Evolutionary conservation across 106 monocot genomes (phyloP), one percentile per base, ranked within the genome.

Genomic region (Chionographis japonica): DNA sequence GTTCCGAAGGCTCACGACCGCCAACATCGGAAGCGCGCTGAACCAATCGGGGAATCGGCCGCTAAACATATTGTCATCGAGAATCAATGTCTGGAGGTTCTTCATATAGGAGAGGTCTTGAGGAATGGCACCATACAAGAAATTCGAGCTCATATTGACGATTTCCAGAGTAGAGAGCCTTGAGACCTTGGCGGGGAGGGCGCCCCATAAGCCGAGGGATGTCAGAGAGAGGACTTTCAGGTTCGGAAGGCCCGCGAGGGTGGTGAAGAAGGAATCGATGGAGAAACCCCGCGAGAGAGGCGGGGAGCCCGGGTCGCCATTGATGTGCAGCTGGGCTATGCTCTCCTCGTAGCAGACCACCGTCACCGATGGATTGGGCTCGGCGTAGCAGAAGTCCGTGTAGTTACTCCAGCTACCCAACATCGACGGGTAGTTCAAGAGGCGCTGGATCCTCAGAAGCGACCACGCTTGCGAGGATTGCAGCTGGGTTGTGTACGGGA

Each of bases 381-480:
- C 92, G 16, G 66, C 65, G 69, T 79, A 77, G 81, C 98, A 98
- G 68, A 85, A 69, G 75, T 90, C 86, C 12, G 87, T 83, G 73
- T 65, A 61, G 68, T 74, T 76, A 40, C 70, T 84, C 98, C 89
- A 93, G 62, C 52, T 63, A 53, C 63, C 74, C 20, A 93, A 70
- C 72, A 70, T 63, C 6, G 85, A 40, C 12, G 93, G 90, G 60
- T 87, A 65, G 65, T 83, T 83, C 3, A 98, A 68, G 3, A 93
- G 78, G 40, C 65, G 84, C 69, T 81, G 84, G 61, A 98, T 80
- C 68, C 83, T 59, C 4, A 92, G 85, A 9, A 98, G 80, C 36
- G 93, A 81, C 93, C 92, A 93, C 27, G 85, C 63, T 77, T 98
- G 98, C 6, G 92, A 93, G 54, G 98, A 85, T 76, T 93, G 87